These are phyloP conservation scores for Ulota crispa DNA, from an alignment of 225 moss, liverwort and hornwort genomes.

Conservation along the genomic window DNA sequence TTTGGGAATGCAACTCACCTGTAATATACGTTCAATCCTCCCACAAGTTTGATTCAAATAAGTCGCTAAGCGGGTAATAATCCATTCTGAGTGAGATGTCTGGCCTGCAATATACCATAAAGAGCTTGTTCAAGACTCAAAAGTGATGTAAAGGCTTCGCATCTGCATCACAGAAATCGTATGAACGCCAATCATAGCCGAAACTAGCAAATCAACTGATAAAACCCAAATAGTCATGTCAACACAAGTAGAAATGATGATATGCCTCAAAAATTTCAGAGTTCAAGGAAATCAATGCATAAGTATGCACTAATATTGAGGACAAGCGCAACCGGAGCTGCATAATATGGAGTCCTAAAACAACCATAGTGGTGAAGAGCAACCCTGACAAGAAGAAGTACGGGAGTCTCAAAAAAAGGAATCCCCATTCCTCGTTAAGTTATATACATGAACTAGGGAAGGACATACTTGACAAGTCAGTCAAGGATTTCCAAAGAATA, in stretches of 20 bases:
- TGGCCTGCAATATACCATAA: background rate
- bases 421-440: slow-evolving; percentile 22
- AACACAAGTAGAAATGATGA: background rate
- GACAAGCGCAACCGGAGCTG: background rate
- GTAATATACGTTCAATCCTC: background rate
- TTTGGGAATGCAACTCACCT: background rate
- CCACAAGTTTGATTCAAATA: background rate
- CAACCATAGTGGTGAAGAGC: background rate
- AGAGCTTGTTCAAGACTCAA: background rate
- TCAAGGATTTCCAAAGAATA: slow-evolving; percentile 50
- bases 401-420: slow-evolving; percentile 13
- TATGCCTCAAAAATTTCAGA: background rate
- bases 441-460: slow-evolving; percentile 38
- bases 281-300: background rate
- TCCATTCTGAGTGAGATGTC: slow-evolving; percentile 4
- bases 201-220: background rate
- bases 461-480: slow-evolving; percentile 27
- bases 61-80: background rate
- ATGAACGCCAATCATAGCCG: background rate
- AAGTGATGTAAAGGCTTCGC: background rate
- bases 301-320: background rate
- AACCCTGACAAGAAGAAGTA: background rate
- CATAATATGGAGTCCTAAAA: background rate
- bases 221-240: background rate
- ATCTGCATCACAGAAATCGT: slow-evolving; percentile 5